Evolutionary conservation across 2,329 filamentous ascomycete genomes (phyloP), one percentile per base, ranked within the genome.

Genomic region (Periconia macrospinosa): DNA sequence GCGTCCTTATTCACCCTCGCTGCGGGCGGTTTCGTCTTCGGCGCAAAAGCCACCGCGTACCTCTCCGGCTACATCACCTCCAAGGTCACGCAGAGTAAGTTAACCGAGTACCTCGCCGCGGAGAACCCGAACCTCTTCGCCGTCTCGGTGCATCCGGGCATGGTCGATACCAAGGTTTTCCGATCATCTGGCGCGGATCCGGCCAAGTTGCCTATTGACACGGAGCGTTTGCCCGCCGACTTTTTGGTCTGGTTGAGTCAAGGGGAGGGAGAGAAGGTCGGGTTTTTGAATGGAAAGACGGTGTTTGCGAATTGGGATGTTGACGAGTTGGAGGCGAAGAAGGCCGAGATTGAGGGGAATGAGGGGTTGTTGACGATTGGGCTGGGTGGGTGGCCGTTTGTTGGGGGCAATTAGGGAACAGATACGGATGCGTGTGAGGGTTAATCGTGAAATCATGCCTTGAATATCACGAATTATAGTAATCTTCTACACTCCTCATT

Each of bases 51-150:
- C 8, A 45, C 48, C 10, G 48, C 65, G 0, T 52, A 53, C n/a
- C 49, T 69, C 42, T 65, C 69, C 6, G 60, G 60, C 3, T 77
- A 78, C 52, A 54, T 63, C 3, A 55, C 65, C 11, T 63, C 67
- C 9, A 78, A 77, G 58, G 47, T 73, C 3, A 71, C 69, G 2
- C 55, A 65, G 6, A 59, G 62, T 42, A 71, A 72, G 54, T 47
- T 74, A 8, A 60, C 70, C 9, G 66, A 69, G 6, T 68, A 62
- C 33, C 45, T 75, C 5, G 69, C 68, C 0, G 59, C 58, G 2
- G 70, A 72, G 41, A 65, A 76, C 51, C 69, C 72, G 0, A 59
- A 68, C 15, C 59, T 76, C 18, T 72, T 66, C 13, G 57, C 68
- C 7, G 52, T 70, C 2, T 58, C 59, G 10, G 47, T 76, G 7